A percentile compares a stretch with the other conserved stretches of the same genome.
These are phyloP conservation scores for Cotoneaster glaucophyllus DNA, from an alignment of 306 rosid species.

Conservation along the genomic window DNA sequence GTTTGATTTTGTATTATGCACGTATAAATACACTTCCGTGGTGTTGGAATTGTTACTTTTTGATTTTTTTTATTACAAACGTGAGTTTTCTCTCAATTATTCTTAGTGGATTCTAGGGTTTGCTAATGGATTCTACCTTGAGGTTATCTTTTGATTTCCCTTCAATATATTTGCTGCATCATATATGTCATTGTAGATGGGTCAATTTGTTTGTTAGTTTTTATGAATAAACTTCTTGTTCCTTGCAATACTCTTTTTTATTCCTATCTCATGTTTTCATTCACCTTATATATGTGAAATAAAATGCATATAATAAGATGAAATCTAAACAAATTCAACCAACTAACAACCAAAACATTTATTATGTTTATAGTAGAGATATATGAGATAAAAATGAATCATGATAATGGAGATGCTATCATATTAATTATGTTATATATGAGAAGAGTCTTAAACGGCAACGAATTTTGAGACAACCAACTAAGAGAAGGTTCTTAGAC, in stretches of 20 bases:
- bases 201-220: not conserved
- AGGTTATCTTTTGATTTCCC: too few species aligned
- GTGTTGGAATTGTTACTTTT: too few species aligned
- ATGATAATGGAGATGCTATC: not conserved
- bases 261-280: not conserved
- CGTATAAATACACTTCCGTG: too few species aligned
- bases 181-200: too few species aligned
- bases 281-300: not conserved
- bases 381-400: too few species aligned
- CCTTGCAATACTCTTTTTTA: not conserved
- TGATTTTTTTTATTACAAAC: too few species aligned
- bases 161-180: too few species aligned
- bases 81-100: too few species aligned
- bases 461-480: not conserved
- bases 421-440: not conserved
- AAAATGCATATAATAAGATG: not conserved
- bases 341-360: not conserved
- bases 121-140: too few species aligned
- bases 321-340: not conserved
- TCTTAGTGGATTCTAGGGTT: too few species aligned
- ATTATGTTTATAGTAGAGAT: not conserved
- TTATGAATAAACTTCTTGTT: not conserved
- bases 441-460: conserved; percentile 16
- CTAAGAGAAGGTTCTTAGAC: not conserved
- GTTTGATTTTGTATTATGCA: too few species aligned